Conservation (phyloP, 331 rosid species). For the Quercus lobata region DNA sequence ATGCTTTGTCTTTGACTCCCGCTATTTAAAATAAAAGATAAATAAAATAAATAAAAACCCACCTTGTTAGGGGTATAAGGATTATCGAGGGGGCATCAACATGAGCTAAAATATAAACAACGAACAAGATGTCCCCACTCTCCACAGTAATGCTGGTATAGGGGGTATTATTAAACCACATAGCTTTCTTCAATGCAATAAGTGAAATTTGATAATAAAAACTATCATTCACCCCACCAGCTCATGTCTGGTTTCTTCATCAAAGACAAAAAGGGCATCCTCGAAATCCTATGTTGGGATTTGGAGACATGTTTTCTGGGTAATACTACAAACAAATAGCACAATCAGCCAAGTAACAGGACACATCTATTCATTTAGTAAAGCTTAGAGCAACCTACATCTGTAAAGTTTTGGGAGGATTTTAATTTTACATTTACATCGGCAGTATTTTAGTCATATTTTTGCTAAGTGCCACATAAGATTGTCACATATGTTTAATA, state of each 20-base stretch:
- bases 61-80: neutral
- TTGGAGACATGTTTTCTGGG: constrained; percentile 21
- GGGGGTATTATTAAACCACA: constrained; percentile 22
- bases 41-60: neutral
- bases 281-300: constrained; percentile 22
- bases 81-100: neutral
- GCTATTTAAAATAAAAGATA: neutral
- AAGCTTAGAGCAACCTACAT: no score
- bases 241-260: constrained; percentile 37
- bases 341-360: constrained; percentile 18
- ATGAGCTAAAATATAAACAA: constrained; percentile 32
- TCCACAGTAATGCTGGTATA: constrained; percentile 33
- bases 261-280: constrained; percentile 28
- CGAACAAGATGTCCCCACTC: constrained; percentile 31
- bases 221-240: constrained; percentile 35
- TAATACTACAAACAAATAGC: constrained; percentile 30
- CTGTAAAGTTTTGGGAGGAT: no score
- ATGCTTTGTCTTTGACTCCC: neutral
- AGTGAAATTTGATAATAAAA: constrained; percentile 36
- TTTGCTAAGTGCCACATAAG: no score
- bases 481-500: no score
- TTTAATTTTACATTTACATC: no score
- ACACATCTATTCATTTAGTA: no score
- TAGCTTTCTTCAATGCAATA: constrained; percentile 47
- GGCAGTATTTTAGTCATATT: no score